Evolutionary conservation across 306 rosid species (phyloP), one percentile per base, ranked within the genome.

Genomic region (Adenanthera pavonina): DNA sequence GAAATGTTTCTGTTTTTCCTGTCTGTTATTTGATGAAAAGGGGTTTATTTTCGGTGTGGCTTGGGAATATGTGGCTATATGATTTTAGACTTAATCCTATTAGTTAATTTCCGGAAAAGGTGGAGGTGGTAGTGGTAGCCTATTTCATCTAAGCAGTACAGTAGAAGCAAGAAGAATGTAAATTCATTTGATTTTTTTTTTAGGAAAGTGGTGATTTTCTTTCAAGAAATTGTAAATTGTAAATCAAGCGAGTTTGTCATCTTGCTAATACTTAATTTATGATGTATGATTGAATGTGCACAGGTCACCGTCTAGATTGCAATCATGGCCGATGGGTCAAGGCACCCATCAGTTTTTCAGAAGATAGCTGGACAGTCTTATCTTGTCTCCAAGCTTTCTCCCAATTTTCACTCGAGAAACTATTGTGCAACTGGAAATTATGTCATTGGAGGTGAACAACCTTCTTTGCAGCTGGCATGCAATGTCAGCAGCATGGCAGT

Each of bases 261-360:
- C 11, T 35, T 51, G 77, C 74, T 40, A 19, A 47, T 5, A 20
- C 7, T 17, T 47, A 49, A 60, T 49, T 38, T 38, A 67, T 65
- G 36, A 30, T 61, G 60, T 77, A 19, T 33, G 71, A 17, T 71
- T 78, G 56, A 52, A 61, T 72, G 19, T 71, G 72, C 7, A 19
- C 81, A 94, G 97, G 91, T 87, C 90, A 83, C 78, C 70, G 49
- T 53, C 74, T 75, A 80, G 79, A 77, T 78, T 68, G n/a, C 77
- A 86, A 85, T 46, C 78, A 94, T 94, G 98, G 90, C 86, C 12
- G 97, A 92, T 88, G 86, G 91, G 74, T 80, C 72, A 1, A 86
- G 83, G 69, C 80, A 89, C 84, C 97, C 93, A 75, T 91, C 92
- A 3, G 84, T 90, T 74, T 87, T 84, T 85, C 97, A 89, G 88